phyloP scores from a whole-genome alignment of 2,329 filamentous ascomycete species.

The Emergomyces pasteurianus region DNA sequence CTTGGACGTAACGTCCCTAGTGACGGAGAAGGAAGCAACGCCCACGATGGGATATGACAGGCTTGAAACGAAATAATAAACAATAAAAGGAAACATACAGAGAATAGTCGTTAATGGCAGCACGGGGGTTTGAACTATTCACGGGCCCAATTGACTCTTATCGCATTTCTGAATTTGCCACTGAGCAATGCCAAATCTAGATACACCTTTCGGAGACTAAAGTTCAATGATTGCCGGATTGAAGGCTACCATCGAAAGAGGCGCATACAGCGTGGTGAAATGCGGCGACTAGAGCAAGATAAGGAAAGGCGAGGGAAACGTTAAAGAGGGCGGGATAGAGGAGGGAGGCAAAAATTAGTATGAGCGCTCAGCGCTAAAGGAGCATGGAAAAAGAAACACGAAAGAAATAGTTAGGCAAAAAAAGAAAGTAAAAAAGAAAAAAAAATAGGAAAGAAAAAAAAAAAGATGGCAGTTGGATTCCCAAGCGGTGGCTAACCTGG shows the following conservation, averaged over 20 bases:
- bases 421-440: not conserved
- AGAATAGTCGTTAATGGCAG: not conserved
- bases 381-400: not conserved
- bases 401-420: not conserved
- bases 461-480: not conserved
- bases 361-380: not conserved
- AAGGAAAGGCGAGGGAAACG: not conserved
- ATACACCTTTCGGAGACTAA: not conserved
- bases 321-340: not conserved
- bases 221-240: constrained; percentile 4
- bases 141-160: not conserved
- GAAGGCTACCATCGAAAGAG: constrained; percentile 1
- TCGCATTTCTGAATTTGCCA: not conserved
- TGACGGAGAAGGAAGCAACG: not conserved
- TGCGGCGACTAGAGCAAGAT: not conserved
- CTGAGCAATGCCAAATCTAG: not conserved
- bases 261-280: not conserved
- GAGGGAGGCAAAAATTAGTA: not conserved
- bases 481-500: not conserved
- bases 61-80: constrained; percentile 1
- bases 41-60: constrained; percentile 1
- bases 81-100: not conserved
- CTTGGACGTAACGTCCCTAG: not conserved
- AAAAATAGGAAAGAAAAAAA: not conserved
- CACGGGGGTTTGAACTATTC: not conserved